phyloP scores from a whole-genome alignment of 2,329 filamentous ascomycete species.

The Pestalotiopsis sp. region DNA sequence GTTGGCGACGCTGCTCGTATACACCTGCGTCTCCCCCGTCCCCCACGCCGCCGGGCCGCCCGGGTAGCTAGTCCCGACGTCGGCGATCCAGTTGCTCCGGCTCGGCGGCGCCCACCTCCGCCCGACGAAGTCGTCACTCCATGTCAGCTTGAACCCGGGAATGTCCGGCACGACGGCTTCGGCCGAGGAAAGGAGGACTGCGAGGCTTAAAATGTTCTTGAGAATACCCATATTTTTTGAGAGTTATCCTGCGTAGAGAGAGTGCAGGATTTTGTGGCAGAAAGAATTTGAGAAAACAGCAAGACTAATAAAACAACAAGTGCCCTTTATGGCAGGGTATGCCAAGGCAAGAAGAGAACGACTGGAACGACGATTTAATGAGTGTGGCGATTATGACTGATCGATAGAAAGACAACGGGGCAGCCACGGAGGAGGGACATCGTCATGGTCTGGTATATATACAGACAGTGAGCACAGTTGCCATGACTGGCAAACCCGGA shows the following conservation, averaged over 20 bases:
- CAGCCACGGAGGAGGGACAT: neutral
- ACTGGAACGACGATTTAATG: neutral
- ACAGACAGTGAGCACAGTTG: neutral
- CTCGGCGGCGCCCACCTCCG: conserved; percentile 34
- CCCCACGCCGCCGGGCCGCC: conserved; percentile 51
- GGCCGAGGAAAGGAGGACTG: neutral
- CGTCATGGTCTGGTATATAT: neutral
- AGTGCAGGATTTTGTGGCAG: neutral
- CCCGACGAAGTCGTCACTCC: conserved; percentile 37
- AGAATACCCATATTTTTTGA: neutral
- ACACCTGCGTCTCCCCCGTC: conserved; percentile 50
- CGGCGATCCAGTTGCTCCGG: conserved; percentile 44
- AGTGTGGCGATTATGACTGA: neutral
- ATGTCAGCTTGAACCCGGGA: conserved; percentile 7
- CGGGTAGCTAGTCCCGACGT: conserved; percentile 48
- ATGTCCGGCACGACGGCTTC: conserved; percentile 13
- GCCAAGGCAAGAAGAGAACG: neutral
- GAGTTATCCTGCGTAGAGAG: neutral
- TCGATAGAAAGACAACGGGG: neutral
- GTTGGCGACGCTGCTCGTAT: conserved; percentile 44
- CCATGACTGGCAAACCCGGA: neutral
- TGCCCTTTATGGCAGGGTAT: neutral
- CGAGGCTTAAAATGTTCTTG: neutral
- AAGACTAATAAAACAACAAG: neutral
- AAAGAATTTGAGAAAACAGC: neutral